Evolutionary conservation across 176 grass and related monocot genomes (phyloP), one percentile per base, ranked within the genome.

Genomic region (Eleusine indica): DNA sequence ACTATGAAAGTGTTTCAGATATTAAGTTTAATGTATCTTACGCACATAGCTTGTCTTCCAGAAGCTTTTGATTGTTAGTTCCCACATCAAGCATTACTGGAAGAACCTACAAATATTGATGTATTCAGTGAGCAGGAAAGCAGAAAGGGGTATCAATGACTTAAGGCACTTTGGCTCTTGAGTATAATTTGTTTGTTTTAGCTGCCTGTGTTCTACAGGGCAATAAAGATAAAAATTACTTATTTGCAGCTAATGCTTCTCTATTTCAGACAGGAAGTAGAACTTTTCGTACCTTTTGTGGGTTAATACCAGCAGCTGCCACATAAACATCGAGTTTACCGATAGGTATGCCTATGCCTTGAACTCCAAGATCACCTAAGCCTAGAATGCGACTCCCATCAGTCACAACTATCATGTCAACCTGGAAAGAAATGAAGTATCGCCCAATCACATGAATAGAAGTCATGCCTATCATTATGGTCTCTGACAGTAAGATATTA

Each of bases 301-400:
- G 96, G 86, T 95, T 98, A 67, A 98, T 92, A 73, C 96, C 96
- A 80, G 93, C 96, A 85, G 96, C 96, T 57, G 96, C 96, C 48
- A 98, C 96, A 85, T 95, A 98, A 77, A 98, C 87, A 74, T 98
- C 96, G 71, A 98, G 96, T 90, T 98, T 98, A 82, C 96, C 96
- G 56, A 98, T 98, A 18, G 96, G 96, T 89, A 98, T 98, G 48
- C 96, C 96, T 61, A 98, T 98, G 53, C 96, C 96, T 73, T 98
- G 96, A 90, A 98, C 96, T 78, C 96, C 96, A 92, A 95, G 96
- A 82, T 98, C 93, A 78, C 96, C 96, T 66, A 98, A 89, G 63
- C 96, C 96, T 76, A 98, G 90, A 92, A 98, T 98, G 30, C 87
- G 91, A 84, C 92, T 95, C 37, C 96, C 96, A 79, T 98, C 96